Conservation (phyloP, 2,329 filamentous ascomycete genomes). For the Gliomastix tumulicola region DNA sequence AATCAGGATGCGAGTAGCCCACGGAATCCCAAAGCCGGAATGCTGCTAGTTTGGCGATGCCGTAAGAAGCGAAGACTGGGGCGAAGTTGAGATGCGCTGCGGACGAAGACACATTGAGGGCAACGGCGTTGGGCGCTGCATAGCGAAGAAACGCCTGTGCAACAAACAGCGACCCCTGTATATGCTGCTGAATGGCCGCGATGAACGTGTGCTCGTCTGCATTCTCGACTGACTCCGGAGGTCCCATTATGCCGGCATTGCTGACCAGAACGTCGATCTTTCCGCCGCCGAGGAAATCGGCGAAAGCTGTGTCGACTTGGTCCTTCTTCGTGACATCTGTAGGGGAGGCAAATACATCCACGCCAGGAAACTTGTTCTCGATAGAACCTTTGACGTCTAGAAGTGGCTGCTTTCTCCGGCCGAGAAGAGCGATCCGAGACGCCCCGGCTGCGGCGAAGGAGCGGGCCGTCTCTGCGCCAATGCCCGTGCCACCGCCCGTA, state of each 20-base stretch:
- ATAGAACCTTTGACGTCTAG: not conserved
- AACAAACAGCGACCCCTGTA: too few relatives aligned
- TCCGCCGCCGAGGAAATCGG: not conserved
- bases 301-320: not conserved
- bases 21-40: too few relatives aligned
- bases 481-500: conserved; percentile 8
- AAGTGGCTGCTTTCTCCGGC: not conserved
- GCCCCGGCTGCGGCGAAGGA: conserved; percentile 5
- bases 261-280: conserved; percentile 3
- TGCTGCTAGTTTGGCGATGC: too few relatives aligned
- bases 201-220: too few relatives aligned
- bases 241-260: conserved; percentile 1
- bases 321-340: not conserved
- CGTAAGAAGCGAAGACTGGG: too few relatives aligned
- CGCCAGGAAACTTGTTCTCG: not conserved
- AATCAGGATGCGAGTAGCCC: too few relatives aligned
- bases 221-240: too few relatives aligned
- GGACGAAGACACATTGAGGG: conserved; percentile 14
- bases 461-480: conserved; percentile 4
- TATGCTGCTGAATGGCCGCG: too few relatives aligned
- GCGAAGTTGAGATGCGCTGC: too few relatives aligned
- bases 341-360: not conserved
- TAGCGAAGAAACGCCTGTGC: conserved; percentile 9
- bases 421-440: not conserved
- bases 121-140: conserved; percentile 6